Base-by-base conservation (phyloP, 306 rosid species). In the Corylus heterophylla region DNA sequence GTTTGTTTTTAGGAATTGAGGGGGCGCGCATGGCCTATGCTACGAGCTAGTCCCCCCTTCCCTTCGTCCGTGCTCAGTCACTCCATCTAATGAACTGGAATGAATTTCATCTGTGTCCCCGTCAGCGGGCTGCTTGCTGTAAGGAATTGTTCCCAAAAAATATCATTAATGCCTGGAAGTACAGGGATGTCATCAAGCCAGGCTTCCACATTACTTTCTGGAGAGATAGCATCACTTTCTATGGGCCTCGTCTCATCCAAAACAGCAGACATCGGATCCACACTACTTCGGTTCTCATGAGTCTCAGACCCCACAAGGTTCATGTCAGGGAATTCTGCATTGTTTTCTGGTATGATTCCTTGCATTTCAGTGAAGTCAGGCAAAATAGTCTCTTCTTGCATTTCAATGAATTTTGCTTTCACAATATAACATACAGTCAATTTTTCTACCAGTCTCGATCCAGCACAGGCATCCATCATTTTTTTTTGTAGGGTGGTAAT, bases 61-160 rank as follows among this genome's bases (percentile, higher is more conserved):
- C 89, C 25, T 22, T 22, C 5, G 73, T 49, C 64, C 73, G 80
- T 13, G 31, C 50, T 74, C 44, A 3, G 89, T 59, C 66, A 76
- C 72, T 64, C 77, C 91, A 76, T 82, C 89, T 74, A 83, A 58
- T 20, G 89, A 80, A 69, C 85, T 77, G 35, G 78, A 85, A 78
- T 64, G 69, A 54, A 44, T 76, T 77, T 90, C 93, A 64, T 88
- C 89, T 3, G 87, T 77, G 69, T 85, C 49, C 83, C 94, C 8
- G 79, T 50, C 37, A 81, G 82, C 1, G 91, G 82, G 74, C 31
- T 29, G 2, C 85, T 82, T 8, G 80, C 78, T 69, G 78, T 59
- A 1, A 89, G 81, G 83, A 89, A 85, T 49, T 83, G 83, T 58
- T 92, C 97, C 97, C 96, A 90, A 79, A 92, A 90, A 47, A 80